A percentile compares a stretch with the other conserved stretches of the same genome.
phyloP scores from a whole-genome alignment of 1,139 yeast species.

The Suhomyces yuchorum region DNA sequence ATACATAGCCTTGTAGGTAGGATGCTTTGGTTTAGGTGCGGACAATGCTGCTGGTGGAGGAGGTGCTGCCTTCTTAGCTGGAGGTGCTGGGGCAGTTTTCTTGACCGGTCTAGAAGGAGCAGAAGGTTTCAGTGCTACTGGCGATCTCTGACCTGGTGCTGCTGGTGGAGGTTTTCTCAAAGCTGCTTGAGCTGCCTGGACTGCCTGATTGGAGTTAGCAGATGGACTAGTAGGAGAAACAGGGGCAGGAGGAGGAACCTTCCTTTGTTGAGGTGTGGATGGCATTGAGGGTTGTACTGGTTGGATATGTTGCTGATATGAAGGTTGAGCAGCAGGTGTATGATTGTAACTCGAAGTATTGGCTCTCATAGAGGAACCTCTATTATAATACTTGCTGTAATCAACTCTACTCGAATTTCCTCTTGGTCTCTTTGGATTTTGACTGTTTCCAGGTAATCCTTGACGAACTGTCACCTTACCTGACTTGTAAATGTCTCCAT shows the following conservation, averaged over 20 bases:
- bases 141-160: slow-evolving; percentile 12
- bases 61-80: slow-evolving; percentile 34
- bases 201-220: slow-evolving; percentile 2
- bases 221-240: slow-evolving; percentile 7
- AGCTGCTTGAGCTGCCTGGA: slow-evolving; percentile 16
- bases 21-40: slow-evolving; percentile 61
- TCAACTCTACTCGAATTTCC: slow-evolving; percentile 43
- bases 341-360: slow-evolving; percentile 12
- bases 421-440: slow-evolving; percentile 72
- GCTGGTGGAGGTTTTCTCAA: slow-evolving; percentile 13
- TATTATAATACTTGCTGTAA: slow-evolving; percentile 45
- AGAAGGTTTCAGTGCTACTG: slow-evolving; percentile 15
- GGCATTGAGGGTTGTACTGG: slow-evolving; percentile 10
- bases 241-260: slow-evolving; percentile 12
- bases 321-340: slow-evolving; percentile 9
- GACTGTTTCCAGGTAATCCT: slow-evolving; percentile 76
- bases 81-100: slow-evolving; percentile 43
- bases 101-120: slow-evolving; percentile 31
- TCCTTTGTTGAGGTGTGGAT: slow-evolving; percentile 17
- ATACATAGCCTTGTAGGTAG: slow-evolving; percentile 83
- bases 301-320: slow-evolving; percentile 12
- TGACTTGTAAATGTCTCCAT: slow-evolving; percentile 81
- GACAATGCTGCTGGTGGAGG: slow-evolving; percentile 58
- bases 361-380: slow-evolving; percentile 23
- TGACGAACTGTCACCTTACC: slow-evolving; percentile 80